phyloP scores from a whole-genome alignment of 805 yeast genomes.

The Diddensiella santjacobensis region DNA sequence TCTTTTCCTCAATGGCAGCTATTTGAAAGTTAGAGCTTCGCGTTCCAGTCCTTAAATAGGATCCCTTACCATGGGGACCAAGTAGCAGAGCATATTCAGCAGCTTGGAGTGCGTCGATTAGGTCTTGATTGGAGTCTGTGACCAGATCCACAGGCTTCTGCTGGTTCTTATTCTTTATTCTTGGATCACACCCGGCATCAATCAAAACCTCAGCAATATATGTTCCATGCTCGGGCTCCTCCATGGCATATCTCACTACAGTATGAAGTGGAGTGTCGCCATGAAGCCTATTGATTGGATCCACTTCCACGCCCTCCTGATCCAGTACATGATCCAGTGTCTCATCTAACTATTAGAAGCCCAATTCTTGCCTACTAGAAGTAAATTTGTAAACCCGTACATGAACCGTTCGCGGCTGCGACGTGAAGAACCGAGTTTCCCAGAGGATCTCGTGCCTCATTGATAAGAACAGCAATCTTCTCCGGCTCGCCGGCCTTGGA shows the following conservation, averaged over 20 bases:
- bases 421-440: conserved; percentile 81
- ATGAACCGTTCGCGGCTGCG: conserved; percentile 76
- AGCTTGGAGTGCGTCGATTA: conserved; percentile 64
- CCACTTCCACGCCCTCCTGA: conserved; percentile 86
- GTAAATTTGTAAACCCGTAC: conserved; percentile 14
- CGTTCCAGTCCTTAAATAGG: too few relatives aligned
- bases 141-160: conserved; percentile 74
- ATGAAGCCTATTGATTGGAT: conserved; percentile 64
- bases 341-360: conserved; percentile 43
- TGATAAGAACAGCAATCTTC: conserved; percentile 51
- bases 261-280: conserved; percentile 88
- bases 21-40: too few relatives aligned
- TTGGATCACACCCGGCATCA: conserved; percentile 89
- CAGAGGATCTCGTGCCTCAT: conserved; percentile 67
- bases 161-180: conserved; percentile 51
- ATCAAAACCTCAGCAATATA: conserved; percentile 74
- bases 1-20: too few relatives aligned
- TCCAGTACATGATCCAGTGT: conserved; percentile 78
- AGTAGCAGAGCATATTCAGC: conserved; percentile 66
- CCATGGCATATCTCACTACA: conserved; percentile 71
- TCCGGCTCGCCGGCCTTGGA: conserved; percentile 20
- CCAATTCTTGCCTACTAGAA: background rate
- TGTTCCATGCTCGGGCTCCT: conserved; percentile 81
- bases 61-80: too few relatives aligned
- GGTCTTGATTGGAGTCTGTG: conserved; percentile 48